Conservation (phyloP, 1,139 yeast genomes). For the Taphrina confusa region DNA sequence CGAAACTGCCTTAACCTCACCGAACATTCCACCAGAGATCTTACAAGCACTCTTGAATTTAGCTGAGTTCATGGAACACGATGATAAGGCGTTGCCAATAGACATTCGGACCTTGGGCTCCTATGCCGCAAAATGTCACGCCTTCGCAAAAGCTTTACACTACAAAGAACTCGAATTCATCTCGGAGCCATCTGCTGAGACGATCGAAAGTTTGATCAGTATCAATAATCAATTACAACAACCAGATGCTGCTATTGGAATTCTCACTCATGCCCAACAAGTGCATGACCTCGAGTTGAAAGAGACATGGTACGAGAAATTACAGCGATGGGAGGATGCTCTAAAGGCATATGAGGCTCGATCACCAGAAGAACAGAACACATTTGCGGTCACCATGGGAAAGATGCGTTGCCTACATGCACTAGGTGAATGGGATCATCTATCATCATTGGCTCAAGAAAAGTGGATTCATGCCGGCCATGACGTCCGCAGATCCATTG, state of each 20-base stretch:
- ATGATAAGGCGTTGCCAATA: conserved; percentile 88
- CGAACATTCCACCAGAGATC: conserved; percentile 93
- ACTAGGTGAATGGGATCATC: conserved; percentile 94
- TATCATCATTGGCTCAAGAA: conserved; percentile 79
- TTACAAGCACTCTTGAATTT: conserved; percentile 83
- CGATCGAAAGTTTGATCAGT: conserved; percentile 86
- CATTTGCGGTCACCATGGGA: conserved; percentile 85
- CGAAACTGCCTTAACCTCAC: conserved; percentile 82
- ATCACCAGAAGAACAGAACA: conserved; percentile 52
- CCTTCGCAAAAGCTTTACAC: conserved; percentile 95
- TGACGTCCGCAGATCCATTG: conserved; percentile 80
- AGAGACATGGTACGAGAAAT: conserved; percentile 96
- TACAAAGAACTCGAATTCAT: conserved; percentile 93
- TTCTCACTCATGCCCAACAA: conserved; percentile 89
- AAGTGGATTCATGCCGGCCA: conserved; percentile 77
- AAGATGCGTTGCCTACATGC: conserved; percentile 98
- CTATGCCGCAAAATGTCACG: conserved; percentile 94
- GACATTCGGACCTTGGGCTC: conserved; percentile 85
- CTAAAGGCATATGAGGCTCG: conserved; percentile 77
- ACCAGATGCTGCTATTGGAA: conserved; percentile 97
- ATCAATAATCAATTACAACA: conserved; percentile 94
- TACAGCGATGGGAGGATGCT: conserved; percentile 99
- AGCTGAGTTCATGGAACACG: conserved; percentile 97
- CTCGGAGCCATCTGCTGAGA: conserved; percentile 87
- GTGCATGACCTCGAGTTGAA: conserved; percentile 89